Evolutionary conservation across 2,329 filamentous ascomycete species (phyloP).

Genomic region (Trichoderma koningiopsis): DNA sequence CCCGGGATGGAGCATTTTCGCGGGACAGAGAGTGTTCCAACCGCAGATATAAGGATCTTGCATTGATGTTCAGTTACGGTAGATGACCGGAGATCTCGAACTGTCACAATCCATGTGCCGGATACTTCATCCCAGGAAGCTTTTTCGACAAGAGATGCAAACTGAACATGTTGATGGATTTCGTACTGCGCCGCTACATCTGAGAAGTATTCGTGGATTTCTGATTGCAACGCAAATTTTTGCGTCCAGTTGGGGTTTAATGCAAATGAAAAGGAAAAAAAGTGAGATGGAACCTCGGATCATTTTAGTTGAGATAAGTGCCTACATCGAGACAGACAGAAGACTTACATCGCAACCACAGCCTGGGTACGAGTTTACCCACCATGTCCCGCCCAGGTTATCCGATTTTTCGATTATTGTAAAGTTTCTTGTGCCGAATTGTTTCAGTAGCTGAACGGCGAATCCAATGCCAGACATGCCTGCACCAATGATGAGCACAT

Average conservation of each 20-base stretch:
- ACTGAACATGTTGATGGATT: slow-evolving; percentile 30
- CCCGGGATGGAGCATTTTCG: slow-evolving; percentile 32
- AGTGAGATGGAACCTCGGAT: slow-evolving; percentile 33
- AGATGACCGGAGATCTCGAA: slow-evolving; percentile 26
- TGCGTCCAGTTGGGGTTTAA: slow-evolving; percentile 35
- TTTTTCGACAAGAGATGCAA: slow-evolving; percentile 30
- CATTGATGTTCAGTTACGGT: slow-evolving; percentile 14
- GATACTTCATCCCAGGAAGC: slow-evolving; percentile 31
- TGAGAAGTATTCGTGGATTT: slow-evolving; percentile 34
- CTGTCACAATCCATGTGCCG: slow-evolving; percentile 29
- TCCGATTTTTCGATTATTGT: slow-evolving; percentile 32
- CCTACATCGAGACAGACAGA: too few species aligned
- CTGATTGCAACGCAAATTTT: slow-evolving; percentile 33
- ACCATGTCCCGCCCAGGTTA: slow-evolving; percentile 34
- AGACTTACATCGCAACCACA: slow-evolving; percentile 34
- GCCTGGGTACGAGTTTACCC: slow-evolving; percentile 34
- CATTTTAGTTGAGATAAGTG: neutral
- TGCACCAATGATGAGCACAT: slow-evolving; percentile 35
- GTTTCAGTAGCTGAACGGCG: slow-evolving; percentile 31
- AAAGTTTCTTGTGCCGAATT: slow-evolving; percentile 30
- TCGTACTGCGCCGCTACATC: slow-evolving; percentile 29
- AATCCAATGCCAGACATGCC: slow-evolving; percentile 36
- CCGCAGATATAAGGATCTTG: slow-evolving; percentile 33
- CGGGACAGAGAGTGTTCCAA: slow-evolving; percentile 32
- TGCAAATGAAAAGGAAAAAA: slow-evolving; percentile 36